Conservation (phyloP, 164 flowering plant species). For the Nymphaea colorata region DNA sequence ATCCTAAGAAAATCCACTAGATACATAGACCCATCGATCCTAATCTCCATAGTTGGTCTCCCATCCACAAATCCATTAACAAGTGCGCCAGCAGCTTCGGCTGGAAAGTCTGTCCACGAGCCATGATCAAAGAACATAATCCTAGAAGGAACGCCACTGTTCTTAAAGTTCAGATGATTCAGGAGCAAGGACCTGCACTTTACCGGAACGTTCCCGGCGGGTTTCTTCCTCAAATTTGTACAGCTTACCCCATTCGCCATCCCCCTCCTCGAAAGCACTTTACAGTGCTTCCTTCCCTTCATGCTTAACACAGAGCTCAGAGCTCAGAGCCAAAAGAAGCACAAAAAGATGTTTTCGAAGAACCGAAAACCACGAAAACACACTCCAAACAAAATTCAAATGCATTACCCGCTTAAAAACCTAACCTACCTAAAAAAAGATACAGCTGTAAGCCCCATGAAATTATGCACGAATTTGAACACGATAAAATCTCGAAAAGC, state of each 20-base stretch:
- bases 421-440: neutral
- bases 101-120: constrained; percentile 6
- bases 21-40: constrained; percentile 1
- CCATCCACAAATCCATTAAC: constrained; percentile 5
- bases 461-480: neutral
- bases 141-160: constrained; percentile 6
- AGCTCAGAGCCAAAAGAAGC: neutral
- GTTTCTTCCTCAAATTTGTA: neutral
- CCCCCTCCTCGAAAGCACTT: neutral
- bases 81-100: constrained; percentile 2
- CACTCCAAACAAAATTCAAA: neutral
- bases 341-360: neutral
- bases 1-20: constrained; percentile 11
- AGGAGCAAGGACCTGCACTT: constrained; percentile 3
- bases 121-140: constrained; percentile 5
- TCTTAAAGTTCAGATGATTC: constrained; percentile 6
- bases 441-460: neutral
- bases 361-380: neutral
- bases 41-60: neutral
- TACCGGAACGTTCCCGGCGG: neutral
- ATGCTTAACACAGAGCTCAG: neutral
- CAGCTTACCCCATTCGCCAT: neutral
- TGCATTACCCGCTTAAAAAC: neutral
- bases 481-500: too few relatives aligned
- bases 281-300: neutral